A percentile compares a stretch with the other conserved stretches of the same genome.
These are phyloP conservation scores for Rhazya stricta DNA, from an alignment of 257 asterid species.

Conservation along the genomic window DNA sequence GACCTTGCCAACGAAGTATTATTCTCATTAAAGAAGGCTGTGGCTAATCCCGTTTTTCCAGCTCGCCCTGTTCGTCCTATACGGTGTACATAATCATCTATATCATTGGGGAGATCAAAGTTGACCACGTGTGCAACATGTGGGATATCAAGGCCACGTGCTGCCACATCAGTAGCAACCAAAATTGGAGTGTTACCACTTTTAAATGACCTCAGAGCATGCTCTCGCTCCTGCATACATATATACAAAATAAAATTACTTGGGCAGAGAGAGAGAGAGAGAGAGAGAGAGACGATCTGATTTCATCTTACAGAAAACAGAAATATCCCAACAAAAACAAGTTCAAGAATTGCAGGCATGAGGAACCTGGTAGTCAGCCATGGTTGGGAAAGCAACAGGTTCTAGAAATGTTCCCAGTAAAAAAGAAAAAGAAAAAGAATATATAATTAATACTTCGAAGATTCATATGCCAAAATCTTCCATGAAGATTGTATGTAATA, in stretches of 20 bases:
- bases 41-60: slow-evolving; percentile 82
- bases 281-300: background rate
- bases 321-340: background rate
- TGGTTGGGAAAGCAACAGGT: background rate
- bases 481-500: background rate
- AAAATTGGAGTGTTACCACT: slow-evolving; percentile 78
- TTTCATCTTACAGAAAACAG: background rate
- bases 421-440: background rate
- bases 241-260: background rate
- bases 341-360: background rate
- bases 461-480: background rate
- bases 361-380: background rate
- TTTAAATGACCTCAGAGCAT: slow-evolving; percentile 85
- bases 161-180: slow-evolving; percentile 95
- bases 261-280: background rate
- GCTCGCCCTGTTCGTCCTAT: slow-evolving; percentile 97
- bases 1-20: slow-evolving; percentile 70
- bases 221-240: slow-evolving; percentile 71
- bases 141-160: slow-evolving; percentile 97
- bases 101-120: slow-evolving; percentile 91
- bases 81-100: slow-evolving; percentile 93
- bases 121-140: slow-evolving; percentile 91
- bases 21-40: slow-evolving; percentile 85
- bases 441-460: background rate
- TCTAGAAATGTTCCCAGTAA: background rate